Percentiles rank a stretch among this genome's conserved stretches.
phyloP scores from a whole-genome alignment of 2,329 filamentous ascomycete genomes.

The Aspergillus sp. region DNA sequence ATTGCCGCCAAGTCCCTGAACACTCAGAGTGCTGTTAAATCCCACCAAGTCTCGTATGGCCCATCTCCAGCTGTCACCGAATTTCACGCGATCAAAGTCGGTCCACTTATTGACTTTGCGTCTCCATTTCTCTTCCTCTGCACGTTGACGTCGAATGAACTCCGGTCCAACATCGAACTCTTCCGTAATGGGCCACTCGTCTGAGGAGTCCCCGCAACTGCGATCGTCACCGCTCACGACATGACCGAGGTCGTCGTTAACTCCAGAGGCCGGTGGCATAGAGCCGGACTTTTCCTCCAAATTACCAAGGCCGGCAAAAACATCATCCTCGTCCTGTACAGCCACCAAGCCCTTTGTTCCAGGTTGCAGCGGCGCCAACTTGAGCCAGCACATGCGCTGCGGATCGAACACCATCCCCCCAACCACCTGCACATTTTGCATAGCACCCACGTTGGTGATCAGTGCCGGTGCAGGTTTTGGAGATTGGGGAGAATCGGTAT shows the following conservation, averaged over 20 bases:
- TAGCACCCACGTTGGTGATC: constrained; percentile 83
- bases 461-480: constrained; percentile 61
- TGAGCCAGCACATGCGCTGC: constrained; percentile 96
- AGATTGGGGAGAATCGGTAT: constrained; percentile 50
- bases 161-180: constrained; percentile 97
- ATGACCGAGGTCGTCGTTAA: constrained; percentile 27
- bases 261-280: constrained; percentile 22
- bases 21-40: constrained; percentile 21
- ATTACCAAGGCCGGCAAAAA: constrained; percentile 93
- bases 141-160: constrained; percentile 82
- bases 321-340: constrained; percentile 84
- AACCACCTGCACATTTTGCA: constrained; percentile 87
- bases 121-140: constrained; percentile 89
- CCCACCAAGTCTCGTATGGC: constrained; percentile 56
- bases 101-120: constrained; percentile 88
- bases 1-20: constrained; percentile 7
- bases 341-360: constrained; percentile 39
- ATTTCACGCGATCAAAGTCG: constrained; percentile 50
- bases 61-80: constrained; percentile 71
- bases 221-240: constrained; percentile 37
- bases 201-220: constrained; percentile 49
- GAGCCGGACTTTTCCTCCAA: constrained; percentile 64
- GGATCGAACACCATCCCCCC: constrained; percentile 99
- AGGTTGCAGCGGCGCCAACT: constrained; percentile 57
- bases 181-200: constrained; percentile 86